Evolutionary conservation across 805 yeast genomes (phyloP), one percentile per base, ranked within the genome.

Genomic region (Candida succiphila): DNA sequence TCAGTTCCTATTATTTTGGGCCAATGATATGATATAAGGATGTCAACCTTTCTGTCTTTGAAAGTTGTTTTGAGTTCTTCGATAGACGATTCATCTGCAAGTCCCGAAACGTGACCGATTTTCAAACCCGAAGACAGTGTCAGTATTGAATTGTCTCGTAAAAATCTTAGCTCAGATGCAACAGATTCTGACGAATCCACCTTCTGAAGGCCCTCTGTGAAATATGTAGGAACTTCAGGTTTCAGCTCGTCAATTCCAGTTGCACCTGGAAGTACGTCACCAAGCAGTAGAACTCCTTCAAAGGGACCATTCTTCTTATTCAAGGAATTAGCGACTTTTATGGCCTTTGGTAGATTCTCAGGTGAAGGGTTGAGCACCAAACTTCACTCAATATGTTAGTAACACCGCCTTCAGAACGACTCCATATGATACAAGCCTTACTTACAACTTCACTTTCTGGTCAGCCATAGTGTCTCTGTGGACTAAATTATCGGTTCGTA

Each of bases 291-390:
- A 0, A 69, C 67, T 3, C 68, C 58, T 30, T 68, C 78, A 45
- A 80, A 80, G 0, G 86, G 86, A 0, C 87, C 87, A 29, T 75
- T 75, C 43, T 73, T 78, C 17, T 48, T 37, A 43, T 76, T 60
- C 32, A 78, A 63, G 1, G 58, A 39, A 43, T 72, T 69, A 4
- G 75, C 64, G 33, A 68, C 63, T 27, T 44, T 51, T 5, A 69
- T 43, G 0, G 70, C 59, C 37, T 68, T 70, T 0, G 64, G 61
- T 7, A 78, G 40, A 7, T 54, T 48, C 2, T 55, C 41, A 1
- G 66, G 57, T 15, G 57, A 40, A 4, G 78, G 77, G 43, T 72
- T 61, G 24, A 72, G 48, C 16, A 72, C 64, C 30, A 72, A 51
- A 30, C 53, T 48, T 15, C 13, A 28, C 5, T 26, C n/a, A n/a